Conservation (phyloP, 2,329 filamentous ascomycete genomes). For the Aspergillus glaucus region DNA sequence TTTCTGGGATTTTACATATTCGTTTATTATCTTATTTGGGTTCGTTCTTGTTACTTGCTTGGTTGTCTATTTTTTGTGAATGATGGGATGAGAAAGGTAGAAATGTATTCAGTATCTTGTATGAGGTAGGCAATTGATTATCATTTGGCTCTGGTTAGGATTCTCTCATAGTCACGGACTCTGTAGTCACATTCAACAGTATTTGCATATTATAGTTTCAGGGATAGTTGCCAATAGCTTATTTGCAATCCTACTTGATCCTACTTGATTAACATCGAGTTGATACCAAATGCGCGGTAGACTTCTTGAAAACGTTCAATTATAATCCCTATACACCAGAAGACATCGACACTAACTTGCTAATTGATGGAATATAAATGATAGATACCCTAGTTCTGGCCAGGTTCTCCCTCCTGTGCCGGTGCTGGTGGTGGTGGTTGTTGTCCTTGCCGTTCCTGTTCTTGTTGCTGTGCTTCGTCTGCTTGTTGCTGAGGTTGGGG, state of each 20-base stretch:
- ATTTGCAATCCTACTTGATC: too few relatives aligned
- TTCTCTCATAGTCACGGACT: too few relatives aligned
- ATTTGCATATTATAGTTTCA: too few relatives aligned
- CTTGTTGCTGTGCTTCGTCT: neutral
- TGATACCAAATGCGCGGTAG: neutral
- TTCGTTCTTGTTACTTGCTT: neutral
- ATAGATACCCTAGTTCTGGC: neutral
- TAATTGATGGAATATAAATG: too few relatives aligned
- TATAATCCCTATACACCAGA: neutral
- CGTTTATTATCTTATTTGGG: neutral
- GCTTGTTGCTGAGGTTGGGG: neutral
- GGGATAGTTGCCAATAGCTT: too few relatives aligned
- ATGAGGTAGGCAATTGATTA: too few relatives aligned
- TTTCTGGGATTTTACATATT: neutral
- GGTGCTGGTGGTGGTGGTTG: neutral
- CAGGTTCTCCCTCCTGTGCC: slow-evolving; percentile 2
- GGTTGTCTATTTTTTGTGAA: neutral
- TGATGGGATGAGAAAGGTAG: neutral
- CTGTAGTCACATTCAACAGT: too few relatives aligned
- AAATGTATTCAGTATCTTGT: too few relatives aligned
- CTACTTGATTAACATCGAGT: neutral
- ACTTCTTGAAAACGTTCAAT: neutral
- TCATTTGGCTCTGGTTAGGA: too few relatives aligned
- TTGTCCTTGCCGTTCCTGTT: neutral
- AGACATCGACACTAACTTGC: too few relatives aligned